A percentile compares a stretch with the other conserved stretches of the same genome.
These are phyloP conservation scores for Arbutus unedo DNA, from an alignment of 148 eudicot species.

Conservation along the genomic window DNA sequence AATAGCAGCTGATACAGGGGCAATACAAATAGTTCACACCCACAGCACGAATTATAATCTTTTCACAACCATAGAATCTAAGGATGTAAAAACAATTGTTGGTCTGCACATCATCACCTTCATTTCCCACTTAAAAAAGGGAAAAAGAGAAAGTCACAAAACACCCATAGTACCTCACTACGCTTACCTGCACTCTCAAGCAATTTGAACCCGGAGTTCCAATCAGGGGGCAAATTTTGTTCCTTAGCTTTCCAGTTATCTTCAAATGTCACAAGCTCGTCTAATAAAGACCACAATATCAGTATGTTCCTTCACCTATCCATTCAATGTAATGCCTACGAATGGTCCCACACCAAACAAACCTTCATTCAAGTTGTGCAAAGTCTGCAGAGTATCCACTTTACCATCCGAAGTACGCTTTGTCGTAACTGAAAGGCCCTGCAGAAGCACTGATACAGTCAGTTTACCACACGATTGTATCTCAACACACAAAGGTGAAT, in stretches of 20 bases:
- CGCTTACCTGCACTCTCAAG: constrained; percentile 36
- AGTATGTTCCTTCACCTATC: background rate
- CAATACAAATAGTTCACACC: background rate
- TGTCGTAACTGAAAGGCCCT: constrained; percentile 50
- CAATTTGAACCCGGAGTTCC: constrained; percentile 36
- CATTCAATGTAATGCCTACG: background rate
- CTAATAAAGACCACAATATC: constrained; percentile 15
- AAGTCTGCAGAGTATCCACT: constrained; percentile 45
- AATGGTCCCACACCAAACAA: constrained; percentile 6
- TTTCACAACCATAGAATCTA: background rate
- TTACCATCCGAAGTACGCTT: constrained; percentile 35
- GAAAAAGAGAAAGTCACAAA: background rate
- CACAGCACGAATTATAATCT: background rate
- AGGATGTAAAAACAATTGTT: background rate
- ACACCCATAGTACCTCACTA: background rate
- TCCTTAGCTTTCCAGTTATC: constrained; percentile 39
- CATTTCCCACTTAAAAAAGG: background rate
- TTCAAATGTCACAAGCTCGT: constrained; percentile 44
- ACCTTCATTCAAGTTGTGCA: constrained; percentile 58
- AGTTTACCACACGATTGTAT: background rate
- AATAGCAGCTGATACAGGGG: background rate
- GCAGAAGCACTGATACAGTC: background rate
- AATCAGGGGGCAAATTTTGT: constrained; percentile 33
- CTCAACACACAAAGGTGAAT: background rate
- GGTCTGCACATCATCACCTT: background rate